Evolutionary conservation across 768 basidiomycete species (phyloP), one percentile per base, ranked within the genome.

Genomic region (Lentinula aciculospora): DNA sequence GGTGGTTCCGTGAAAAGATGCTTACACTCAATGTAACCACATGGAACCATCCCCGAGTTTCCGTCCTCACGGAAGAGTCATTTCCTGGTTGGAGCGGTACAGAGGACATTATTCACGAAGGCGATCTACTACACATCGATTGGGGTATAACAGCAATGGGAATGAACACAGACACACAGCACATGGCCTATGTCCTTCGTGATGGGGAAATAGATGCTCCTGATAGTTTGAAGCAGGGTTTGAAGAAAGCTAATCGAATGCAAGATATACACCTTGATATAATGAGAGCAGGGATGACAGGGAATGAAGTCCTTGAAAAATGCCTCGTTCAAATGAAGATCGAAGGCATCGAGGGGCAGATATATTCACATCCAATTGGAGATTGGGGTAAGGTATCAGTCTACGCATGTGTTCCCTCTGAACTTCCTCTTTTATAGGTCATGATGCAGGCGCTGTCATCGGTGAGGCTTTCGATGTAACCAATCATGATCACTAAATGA

Each of bases 1-100:
- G 80, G 80, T 80, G 77, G 77, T 81, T 79, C 64, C 70, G 78
- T 32, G 79, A 80, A 58, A 75, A 76, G 62, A 81, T 81, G 75
- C 76, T 75, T 44, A 63, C 62, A 23, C 68, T 69, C 19, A 77
- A 78, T 62, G 69, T 77, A 19, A 71, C 74, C 13, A 83, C 79
- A 15, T 82, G 80, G 80, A 78, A 76, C 62, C 80, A 80, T 51
- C 79, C 81, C 4, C 69, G 80, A n/a, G 73, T 81, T 6, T 77
- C 76, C 42, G 75, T 77, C 28, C 64, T 79, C 50, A 68, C 66
- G 7, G 67, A 76, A 61, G 68, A 72, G 56, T 71, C 74, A 15
- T 71, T 72, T 67, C 72, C 80, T 51, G 71, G 74, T 21, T 76
- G 76, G 74, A 66, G 67, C 42, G 77, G 73, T 15, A 74, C 72